These are phyloP conservation scores for Austroboletus rostrupii DNA, from an alignment of 1,284 basidiomycete species.

Conservation along the genomic window DNA sequence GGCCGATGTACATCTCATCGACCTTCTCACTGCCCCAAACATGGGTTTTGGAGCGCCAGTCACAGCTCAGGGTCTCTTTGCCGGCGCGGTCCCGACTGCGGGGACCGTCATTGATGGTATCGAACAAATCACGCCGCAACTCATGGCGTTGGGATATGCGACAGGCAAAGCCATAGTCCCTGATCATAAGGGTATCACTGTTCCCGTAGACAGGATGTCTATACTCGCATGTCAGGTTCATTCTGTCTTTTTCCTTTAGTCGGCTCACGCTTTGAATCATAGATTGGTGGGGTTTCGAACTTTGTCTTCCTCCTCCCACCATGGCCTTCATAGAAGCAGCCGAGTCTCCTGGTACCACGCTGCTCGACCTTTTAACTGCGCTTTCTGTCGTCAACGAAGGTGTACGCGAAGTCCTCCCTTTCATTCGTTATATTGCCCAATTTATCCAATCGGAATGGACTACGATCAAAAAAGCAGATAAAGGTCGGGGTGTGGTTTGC, in stretches of 20 bases:
- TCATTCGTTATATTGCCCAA: constrained; percentile 73
- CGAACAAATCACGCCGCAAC: constrained; percentile 65
- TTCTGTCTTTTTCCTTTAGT: constrained; percentile 1
- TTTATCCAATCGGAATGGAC: constrained; percentile 71
- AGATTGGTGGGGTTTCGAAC: constrained; percentile 85
- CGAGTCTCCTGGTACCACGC: constrained; percentile 56
- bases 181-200: constrained; percentile 65
- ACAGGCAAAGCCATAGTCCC: constrained; percentile 64
- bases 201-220: constrained; percentile 72
- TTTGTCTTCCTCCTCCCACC: constrained; percentile 67
- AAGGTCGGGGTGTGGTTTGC: constrained; percentile 75
- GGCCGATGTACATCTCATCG: constrained; percentile 54
- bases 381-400: constrained; percentile 64
- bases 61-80: constrained; percentile 54
- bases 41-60: constrained; percentile 59
- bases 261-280: constrained; percentile 8
- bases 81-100: constrained; percentile 70
- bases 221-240: constrained; percentile 65
- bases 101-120: constrained; percentile 66
- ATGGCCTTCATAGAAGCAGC: constrained; percentile 55
- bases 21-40: constrained; percentile 51
- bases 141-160: constrained; percentile 74
- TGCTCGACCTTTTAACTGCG: constrained; percentile 71
- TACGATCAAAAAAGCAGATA: constrained; percentile 57
- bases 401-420: constrained; percentile 72